These are phyloP conservation scores for Aspergillus flavus DNA, from an alignment of 2,329 filamentous ascomycete genomes.

Conservation along the genomic window DNA sequence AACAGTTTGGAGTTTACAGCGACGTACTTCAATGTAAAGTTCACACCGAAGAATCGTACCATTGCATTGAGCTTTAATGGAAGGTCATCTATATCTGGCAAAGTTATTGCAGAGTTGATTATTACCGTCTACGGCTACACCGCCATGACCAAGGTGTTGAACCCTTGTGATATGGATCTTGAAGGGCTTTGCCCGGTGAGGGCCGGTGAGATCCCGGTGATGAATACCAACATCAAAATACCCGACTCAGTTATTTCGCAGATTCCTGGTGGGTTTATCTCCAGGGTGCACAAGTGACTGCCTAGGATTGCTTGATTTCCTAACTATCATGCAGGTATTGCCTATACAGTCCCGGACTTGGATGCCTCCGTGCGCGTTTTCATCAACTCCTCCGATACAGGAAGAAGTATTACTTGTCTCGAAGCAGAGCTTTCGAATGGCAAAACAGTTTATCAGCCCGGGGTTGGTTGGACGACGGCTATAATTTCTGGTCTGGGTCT, in stretches of 20 bases:
- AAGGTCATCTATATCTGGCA: slow-evolving; percentile 79
- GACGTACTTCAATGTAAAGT: slow-evolving; percentile 80
- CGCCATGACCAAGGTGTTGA: slow-evolving; percentile 65
- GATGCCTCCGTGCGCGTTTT: slow-evolving; percentile 81
- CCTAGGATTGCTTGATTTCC: neutral
- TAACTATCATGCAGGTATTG: slow-evolving; percentile 59
- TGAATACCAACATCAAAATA: slow-evolving; percentile 67
- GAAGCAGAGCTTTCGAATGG: slow-evolving; percentile 87
- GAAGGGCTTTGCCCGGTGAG: slow-evolving; percentile 86
- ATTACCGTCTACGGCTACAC: slow-evolving; percentile 81
- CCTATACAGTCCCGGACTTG: slow-evolving; percentile 86
- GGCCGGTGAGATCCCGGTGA: slow-evolving; percentile 74
- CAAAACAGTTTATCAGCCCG: slow-evolving; percentile 84
- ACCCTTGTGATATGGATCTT: slow-evolving; percentile 72
- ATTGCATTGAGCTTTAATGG: slow-evolving; percentile 76
- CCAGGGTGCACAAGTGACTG: neutral
- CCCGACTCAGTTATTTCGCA: slow-evolving; percentile 58
- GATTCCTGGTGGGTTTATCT: slow-evolving; percentile 62
- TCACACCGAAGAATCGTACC: slow-evolving; percentile 66
- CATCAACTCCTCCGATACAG: slow-evolving; percentile 70
- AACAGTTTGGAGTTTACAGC: slow-evolving; percentile 82
- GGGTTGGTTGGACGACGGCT: slow-evolving; percentile 86
- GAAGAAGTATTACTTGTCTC: slow-evolving; percentile 75
- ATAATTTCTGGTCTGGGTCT: slow-evolving; percentile 83
- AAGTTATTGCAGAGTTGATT: slow-evolving; percentile 74